Base-by-base conservation (phyloP, 1,284 basidiomycete species). In the Cutaneotrichosporon mucoides region DNA sequence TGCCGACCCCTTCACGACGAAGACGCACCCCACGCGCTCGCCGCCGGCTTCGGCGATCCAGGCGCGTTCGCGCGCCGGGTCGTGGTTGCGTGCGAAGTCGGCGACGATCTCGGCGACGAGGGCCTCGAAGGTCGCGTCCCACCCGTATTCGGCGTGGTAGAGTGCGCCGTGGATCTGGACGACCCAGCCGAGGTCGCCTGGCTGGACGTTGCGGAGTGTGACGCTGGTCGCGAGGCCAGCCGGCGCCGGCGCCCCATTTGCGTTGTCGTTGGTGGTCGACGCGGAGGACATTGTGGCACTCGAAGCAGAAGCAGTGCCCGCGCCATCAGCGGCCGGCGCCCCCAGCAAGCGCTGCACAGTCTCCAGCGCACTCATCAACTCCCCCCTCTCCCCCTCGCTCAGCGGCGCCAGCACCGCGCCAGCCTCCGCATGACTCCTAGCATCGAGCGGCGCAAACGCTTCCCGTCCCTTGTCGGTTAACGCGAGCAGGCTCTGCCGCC, bases 181-280 rank as follows among this genome's bases (percentile, higher is more conserved):
- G 15, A 64, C 47, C 62, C 62, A 64, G 34, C 62, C 62, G 16
- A 64, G 46, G 55, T 64, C 62, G 51, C 62, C 62, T 0, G 55
- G 24, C 9, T 35, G 37, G 5, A 57, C 43, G 52, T 48, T 46
- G 47, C 59, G 62, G n/a, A 64, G 36, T 3, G 7, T 34, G 35
- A 48, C 50, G 10, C 10, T 36, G 33, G 49, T 11, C 11, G 10
- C n/a, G 3, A 24, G 24, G 24, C 24, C 24, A 24, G 38, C 24
- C 34, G 49, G 35, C 12, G 24, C 24, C 3, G n/a, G 11, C 33
- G 24, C 24, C 24, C 24, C 24, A 24, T 24, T 9, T 5, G 46
- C 8, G 9, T 15, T 36, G 15, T 24, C 24, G 24, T 24, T 24
- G 24, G 24, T 24, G 24, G 24, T 24, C 24, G 24, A 24, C 24